Evolutionary conservation across 2,329 filamentous ascomycete genomes (phyloP).

Genomic region (Aspergillus melleus): DNA sequence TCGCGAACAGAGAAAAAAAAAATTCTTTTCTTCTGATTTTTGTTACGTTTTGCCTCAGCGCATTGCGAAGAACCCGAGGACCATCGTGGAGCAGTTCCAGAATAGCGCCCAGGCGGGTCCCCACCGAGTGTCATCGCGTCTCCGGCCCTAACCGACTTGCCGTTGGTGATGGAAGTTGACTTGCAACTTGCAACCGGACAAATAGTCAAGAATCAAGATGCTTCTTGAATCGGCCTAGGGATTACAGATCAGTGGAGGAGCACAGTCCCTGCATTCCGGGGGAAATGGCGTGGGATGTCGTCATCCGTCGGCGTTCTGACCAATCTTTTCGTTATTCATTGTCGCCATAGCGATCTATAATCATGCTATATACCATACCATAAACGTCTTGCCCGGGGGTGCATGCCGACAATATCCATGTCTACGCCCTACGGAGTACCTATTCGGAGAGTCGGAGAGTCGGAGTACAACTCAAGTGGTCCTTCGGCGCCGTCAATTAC

Average conservation of each 20-base stretch:
- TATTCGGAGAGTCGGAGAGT: too few species aligned
- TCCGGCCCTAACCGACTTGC: not conserved
- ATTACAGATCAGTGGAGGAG: not conserved
- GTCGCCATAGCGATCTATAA: not conserved
- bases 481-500: too few species aligned
- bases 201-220: too few species aligned
- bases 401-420: not conserved
- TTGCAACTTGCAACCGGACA: too few species aligned
- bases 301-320: not conserved
- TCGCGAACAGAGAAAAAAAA: constrained; percentile 8
- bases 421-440: not conserved
- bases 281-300: not conserved
- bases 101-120: constrained; percentile 10
- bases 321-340: not conserved
- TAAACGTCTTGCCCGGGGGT: too few species aligned
- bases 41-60: constrained; percentile 29
- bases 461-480: too few species aligned
- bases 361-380: too few species aligned
- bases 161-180: too few species aligned
- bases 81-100: constrained; percentile 20
- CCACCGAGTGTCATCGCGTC: constrained; percentile 7
- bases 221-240: too few species aligned
- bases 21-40: constrained; percentile 18
- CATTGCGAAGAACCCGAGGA: constrained; percentile 18
- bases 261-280: not conserved